Evolutionary conservation across 345 rosid genomes (phyloP).

Genomic region (Eucalyptus lansdowneana): DNA sequence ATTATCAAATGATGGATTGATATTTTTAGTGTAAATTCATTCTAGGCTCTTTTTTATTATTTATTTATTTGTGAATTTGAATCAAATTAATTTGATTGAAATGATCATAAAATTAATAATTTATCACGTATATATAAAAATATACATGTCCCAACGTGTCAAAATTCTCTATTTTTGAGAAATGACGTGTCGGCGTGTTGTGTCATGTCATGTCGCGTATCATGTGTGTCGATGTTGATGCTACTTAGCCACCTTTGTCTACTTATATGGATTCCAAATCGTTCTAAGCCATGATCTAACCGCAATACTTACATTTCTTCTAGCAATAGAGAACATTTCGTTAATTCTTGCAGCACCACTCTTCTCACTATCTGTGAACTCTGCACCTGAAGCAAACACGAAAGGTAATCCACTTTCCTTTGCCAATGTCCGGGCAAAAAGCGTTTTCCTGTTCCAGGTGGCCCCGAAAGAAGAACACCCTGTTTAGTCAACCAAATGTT

Average conservation of each 20-base stretch:
- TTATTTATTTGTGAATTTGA: no score
- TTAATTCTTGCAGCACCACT: constrained; percentile 85
- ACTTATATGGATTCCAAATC: neutral
- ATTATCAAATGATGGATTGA: no score
- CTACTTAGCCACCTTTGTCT: neutral
- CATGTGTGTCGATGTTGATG: no score
- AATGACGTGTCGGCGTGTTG: fast-evolving
- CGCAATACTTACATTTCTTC: constrained; percentile 69
- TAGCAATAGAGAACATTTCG: constrained; percentile 86
- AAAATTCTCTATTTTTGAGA: no score
- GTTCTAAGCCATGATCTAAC: neutral
- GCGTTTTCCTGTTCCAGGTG: constrained; percentile 98
- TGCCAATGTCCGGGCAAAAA: constrained; percentile 90
- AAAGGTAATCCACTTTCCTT: constrained; percentile 95
- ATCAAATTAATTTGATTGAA: no score
- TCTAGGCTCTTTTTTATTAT: no score
- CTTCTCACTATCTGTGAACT: constrained; percentile 88
- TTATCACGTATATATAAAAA: no score
- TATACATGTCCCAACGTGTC: no score
- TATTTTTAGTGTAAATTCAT: no score
- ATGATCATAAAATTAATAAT: no score
- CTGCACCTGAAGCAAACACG: constrained; percentile 96
- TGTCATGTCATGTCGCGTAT: no score
- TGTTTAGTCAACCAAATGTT: constrained; percentile 3
- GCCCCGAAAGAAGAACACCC: constrained; percentile 98